Percentiles rank a stretch among this genome's conserved stretches.
These are phyloP conservation scores for Cylindrotheca closterium DNA, from an alignment of 108 stramenopile species.

Conservation along the genomic window DNA sequence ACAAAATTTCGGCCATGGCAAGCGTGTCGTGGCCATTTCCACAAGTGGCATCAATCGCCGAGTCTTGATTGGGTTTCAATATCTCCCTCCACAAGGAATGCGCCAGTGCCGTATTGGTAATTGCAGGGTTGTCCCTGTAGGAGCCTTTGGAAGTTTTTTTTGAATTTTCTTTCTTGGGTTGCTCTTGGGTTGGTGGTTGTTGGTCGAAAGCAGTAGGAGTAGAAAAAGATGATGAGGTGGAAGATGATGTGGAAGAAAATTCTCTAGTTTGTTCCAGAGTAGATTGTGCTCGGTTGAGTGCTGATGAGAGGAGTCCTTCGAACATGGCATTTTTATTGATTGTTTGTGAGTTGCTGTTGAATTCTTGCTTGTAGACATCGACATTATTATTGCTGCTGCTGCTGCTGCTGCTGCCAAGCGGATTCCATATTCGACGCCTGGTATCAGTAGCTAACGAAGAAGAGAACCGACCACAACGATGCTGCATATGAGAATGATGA, in stretches of 20 bases:
- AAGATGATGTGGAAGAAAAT: too few relatives aligned
- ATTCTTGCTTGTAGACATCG: too few relatives aligned
- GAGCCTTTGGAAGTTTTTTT: not conserved
- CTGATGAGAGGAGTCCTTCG: not conserved
- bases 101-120: constrained; percentile 70
- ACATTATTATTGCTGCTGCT: too few relatives aligned
- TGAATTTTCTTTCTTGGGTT: not conserved
- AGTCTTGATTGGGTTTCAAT: constrained; percentile 53
- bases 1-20: constrained; percentile 57
- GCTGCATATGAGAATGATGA: too few relatives aligned
- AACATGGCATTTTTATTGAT: not conserved
- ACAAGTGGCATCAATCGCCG: constrained; percentile 83
- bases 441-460: too few relatives aligned
- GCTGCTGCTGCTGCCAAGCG: too few relatives aligned
- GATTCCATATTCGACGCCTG: too few relatives aligned
- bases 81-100: constrained; percentile 64
- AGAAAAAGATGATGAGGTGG: too few relatives aligned
- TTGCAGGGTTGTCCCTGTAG: constrained; percentile 43
- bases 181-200: too few relatives aligned
- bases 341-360: not conserved
- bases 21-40: constrained; percentile 75
- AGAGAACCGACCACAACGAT: too few relatives aligned
- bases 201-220: too few relatives aligned
- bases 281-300: not conserved
- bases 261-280: not conserved